Conservation (phyloP, 75 land plant species). For the Cunninghamia lanceolata region DNA sequence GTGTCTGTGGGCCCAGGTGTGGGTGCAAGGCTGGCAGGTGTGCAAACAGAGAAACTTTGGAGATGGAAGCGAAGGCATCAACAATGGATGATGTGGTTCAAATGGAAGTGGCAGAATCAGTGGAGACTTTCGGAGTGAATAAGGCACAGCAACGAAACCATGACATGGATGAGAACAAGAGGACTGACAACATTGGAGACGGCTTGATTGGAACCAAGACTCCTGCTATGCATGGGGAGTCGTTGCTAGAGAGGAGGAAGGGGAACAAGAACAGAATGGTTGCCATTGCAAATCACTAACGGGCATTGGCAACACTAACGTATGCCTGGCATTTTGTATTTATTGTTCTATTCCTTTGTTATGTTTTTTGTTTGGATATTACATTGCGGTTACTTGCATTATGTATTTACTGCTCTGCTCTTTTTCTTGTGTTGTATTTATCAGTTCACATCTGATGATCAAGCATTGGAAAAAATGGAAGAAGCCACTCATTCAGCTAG, state of each 20-base stretch:
- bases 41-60: constrained; percentile 49
- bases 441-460: background rate
- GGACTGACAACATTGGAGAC: background rate
- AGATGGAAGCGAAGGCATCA: constrained; percentile 20
- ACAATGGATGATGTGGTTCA: constrained; percentile 27
- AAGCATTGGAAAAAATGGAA: constrained; percentile 55
- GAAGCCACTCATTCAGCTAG: constrained; percentile 58
- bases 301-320: constrained; percentile 87
- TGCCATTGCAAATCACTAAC: constrained; percentile 61
- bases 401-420: background rate
- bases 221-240: constrained; percentile 67
- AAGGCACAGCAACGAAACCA: constrained; percentile 16
- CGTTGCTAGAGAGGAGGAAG: constrained; percentile 36
- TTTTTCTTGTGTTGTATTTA: background rate
- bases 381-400: background rate
- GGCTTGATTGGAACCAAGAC: constrained; percentile 1
- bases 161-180: constrained; percentile 1
- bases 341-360: background rate
- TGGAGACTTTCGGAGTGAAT: constrained; percentile 24
- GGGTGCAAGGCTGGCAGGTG: constrained; percentile 67
- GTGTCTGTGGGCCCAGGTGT: constrained; percentile 57
- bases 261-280: constrained; percentile 14
- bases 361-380: background rate
- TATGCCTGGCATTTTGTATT: constrained; percentile 13
- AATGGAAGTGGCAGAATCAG: constrained; percentile 34